Percentiles rank a stretch among this genome's conserved stretches.
These are phyloP conservation scores for Oidiodendron maius DNA, from an alignment of 495 filamentous ascomycete species.

Conservation along the genomic window DNA sequence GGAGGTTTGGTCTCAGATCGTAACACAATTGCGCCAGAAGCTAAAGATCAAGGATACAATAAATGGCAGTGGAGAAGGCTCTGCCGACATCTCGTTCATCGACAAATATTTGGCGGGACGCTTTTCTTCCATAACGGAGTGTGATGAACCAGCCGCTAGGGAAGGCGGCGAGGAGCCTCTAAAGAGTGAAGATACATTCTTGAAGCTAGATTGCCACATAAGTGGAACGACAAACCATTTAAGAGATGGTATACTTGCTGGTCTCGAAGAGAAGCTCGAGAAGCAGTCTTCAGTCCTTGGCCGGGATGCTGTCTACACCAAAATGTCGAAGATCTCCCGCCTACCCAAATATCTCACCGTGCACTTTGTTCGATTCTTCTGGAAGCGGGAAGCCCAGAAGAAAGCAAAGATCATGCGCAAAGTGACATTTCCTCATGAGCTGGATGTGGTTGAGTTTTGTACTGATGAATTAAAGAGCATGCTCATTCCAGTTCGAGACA, in stretches of 20 bases:
- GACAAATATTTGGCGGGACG: slow-evolving; percentile 84
- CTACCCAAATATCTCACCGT: slow-evolving; percentile 93
- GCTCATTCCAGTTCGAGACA: slow-evolving; percentile 86
- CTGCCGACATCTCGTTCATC: slow-evolving; percentile 62
- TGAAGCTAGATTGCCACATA: slow-evolving; percentile 96
- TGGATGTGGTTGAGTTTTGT: slow-evolving; percentile 93
- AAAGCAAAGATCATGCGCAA: slow-evolving; percentile 99
- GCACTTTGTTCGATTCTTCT: slow-evolving; percentile 97
- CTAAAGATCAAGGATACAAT: slow-evolving; percentile 54
- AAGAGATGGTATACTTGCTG: slow-evolving; percentile 75
- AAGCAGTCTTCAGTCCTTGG: slow-evolving; percentile 77
- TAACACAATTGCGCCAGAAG: slow-evolving; percentile 78
- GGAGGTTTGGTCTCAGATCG: slow-evolving; percentile 95
- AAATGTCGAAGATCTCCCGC: slow-evolving; percentile 79
- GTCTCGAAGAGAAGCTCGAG: slow-evolving; percentile 81
- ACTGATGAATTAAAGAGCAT: slow-evolving; percentile 79
- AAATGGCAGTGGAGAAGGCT: slow-evolving; percentile 21
- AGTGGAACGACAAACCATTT: slow-evolving; percentile 79
- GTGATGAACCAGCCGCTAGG: slow-evolving; percentile 72
- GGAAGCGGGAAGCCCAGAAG: slow-evolving; percentile 89
- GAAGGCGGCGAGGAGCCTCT: slow-evolving; percentile 70
- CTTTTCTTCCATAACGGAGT: slow-evolving; percentile 70
- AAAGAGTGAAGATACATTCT: slow-evolving; percentile 64
- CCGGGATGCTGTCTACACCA: slow-evolving; percentile 78
- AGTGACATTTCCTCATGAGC: slow-evolving; percentile 88